Base-by-base conservation (phyloP, 2,329 filamentous ascomycete genomes). In the Coniella lustricola region DNA sequence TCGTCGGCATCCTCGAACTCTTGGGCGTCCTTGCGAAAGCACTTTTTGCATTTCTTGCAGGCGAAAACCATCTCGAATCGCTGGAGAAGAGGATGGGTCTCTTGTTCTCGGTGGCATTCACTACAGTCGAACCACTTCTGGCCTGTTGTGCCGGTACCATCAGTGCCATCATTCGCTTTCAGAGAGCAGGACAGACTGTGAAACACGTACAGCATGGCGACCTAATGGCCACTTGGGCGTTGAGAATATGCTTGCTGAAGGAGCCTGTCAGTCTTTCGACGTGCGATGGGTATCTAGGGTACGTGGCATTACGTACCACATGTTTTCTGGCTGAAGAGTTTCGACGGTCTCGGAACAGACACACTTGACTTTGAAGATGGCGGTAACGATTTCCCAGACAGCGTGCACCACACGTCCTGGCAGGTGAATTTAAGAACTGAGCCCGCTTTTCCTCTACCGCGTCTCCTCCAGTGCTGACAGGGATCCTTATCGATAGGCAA, bases 11-110 rank as follows among this genome's bases (percentile, higher is more conserved):
- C 93, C 59, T 98, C 93, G 60, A 95, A 96, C 65, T 95, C 87
- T 56, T 81, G 73, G 39, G 85, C 85, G 61, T 98, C 88, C 66
- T 97, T 98, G 58, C 93, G 85, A 75, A 98, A 98, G 68, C 85
- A 90, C 71, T 98, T 98, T 59, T 86, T 90, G 82, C 93, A 98
- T 73, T 98, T 98, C 62, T 98, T 98, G 79, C 93, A 98, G 45
- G 88, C 89, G 62, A 98, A 97, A 33, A 75, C 79, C 89, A 98
- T 95, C 63, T 98, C 93, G 59, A 84, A 76, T 55, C 75, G 76
- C 69, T 95, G 86, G 46, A 79, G 70, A 18, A 98, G 81, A 33
- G 77, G 70, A 66, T 97, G 93, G 53, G 74, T 69, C 67, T 94
- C 85, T 53, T 81, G 74, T 66, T 98, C 93, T 46, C 72, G 71